These are phyloP conservation scores for Xylariaceae sp. DNA, from an alignment of 2,329 filamentous ascomycete genomes.

Conservation along the genomic window DNA sequence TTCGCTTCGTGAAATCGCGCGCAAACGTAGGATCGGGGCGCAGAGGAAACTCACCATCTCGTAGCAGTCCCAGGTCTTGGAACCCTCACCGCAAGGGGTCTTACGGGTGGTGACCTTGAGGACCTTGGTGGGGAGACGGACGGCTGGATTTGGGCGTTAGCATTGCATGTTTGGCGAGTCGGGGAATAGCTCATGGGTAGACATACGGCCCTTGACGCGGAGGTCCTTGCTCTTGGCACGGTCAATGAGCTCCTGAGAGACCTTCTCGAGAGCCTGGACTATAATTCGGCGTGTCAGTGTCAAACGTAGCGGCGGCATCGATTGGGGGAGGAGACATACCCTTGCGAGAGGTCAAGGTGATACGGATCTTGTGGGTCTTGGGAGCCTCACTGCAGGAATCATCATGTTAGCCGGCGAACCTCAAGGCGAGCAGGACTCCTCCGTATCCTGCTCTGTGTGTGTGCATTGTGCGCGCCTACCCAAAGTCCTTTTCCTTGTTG, in stretches of 20 bases:
- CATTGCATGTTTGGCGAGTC: not conserved
- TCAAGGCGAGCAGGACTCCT: not conserved
- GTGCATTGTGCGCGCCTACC: conserved; percentile 7
- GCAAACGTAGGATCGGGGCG: not conserved
- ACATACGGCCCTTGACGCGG: conserved; percentile 73
- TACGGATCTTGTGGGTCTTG: conserved; percentile 49
- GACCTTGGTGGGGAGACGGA: conserved; percentile 95
- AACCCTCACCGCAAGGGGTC: conserved; percentile 99
- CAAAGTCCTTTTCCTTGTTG: conserved; percentile 96
- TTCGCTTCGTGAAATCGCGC: not conserved
- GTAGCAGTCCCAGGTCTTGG: conserved; percentile 98
- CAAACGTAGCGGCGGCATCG: no score
- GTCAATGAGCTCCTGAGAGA: conserved; percentile 97
- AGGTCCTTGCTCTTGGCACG: conserved; percentile 98
- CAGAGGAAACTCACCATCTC: conserved; percentile 60
- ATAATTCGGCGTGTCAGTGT: conserved; percentile 8
- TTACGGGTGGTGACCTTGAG: conserved; percentile 97
- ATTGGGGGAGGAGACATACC: conserved; percentile 27
- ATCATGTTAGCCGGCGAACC: not conserved
- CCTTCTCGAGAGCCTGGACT: conserved; percentile 93
- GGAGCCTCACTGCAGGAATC: conserved; percentile 57
- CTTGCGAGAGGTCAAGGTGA: conserved; percentile 71
- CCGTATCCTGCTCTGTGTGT: not conserved
- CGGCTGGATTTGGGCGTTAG: conserved; percentile 47
- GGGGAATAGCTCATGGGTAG: not conserved